A percentile compares a stretch with the other conserved stretches of the same genome.
Evolutionary conservation across 352 stramenopile species (phyloP).

Genomic region (Phytophthora foliorum): DNA sequence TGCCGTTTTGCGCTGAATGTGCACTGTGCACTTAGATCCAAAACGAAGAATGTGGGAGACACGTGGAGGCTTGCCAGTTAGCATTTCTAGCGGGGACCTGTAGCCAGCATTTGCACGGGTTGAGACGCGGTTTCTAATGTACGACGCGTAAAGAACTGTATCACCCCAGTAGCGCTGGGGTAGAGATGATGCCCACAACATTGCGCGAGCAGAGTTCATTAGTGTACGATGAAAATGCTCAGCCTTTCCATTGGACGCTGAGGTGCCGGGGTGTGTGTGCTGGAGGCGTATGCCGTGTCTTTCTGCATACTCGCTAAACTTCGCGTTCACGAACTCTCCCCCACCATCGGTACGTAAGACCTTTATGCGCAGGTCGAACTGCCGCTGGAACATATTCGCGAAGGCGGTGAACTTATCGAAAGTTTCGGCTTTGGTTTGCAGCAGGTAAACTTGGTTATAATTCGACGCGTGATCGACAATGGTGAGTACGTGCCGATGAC

Average conservation of each 20-base stretch:
- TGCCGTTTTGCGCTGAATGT: neutral
- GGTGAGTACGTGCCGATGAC: conserved; percentile 12
- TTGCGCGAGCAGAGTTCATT: conserved; percentile 3
- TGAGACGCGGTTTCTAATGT: conserved; percentile 15
- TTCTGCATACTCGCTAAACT: no score
- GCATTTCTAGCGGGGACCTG: conserved; percentile 6
- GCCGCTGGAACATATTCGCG: conserved; percentile 1
- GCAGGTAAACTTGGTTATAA: conserved; percentile 21
- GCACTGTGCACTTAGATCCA: conserved; percentile 9
- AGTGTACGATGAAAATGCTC: conserved; percentile 13
- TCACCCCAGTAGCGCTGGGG: conserved; percentile 21
- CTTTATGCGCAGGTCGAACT: conserved; percentile 2
- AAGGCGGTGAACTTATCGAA: conserved; percentile 2
- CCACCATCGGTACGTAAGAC: conserved; percentile 3
- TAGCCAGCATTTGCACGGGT: conserved; percentile 14
- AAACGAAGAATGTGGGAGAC: conserved; percentile 18
- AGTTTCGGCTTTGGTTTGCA: conserved; percentile 13
- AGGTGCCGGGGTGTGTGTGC: no score
- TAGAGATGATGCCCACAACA: conserved; percentile 7
- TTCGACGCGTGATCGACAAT: conserved; percentile 21
- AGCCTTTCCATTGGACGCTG: conserved; percentile 9
- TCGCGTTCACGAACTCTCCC: no score
- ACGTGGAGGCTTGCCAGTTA: neutral
- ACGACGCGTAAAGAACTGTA: conserved; percentile 5
- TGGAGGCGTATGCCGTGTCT: no score